phyloP scores from a whole-genome alignment of 371 early-diverging fungal species.

The Apophysomyces ossiformis region DNA sequence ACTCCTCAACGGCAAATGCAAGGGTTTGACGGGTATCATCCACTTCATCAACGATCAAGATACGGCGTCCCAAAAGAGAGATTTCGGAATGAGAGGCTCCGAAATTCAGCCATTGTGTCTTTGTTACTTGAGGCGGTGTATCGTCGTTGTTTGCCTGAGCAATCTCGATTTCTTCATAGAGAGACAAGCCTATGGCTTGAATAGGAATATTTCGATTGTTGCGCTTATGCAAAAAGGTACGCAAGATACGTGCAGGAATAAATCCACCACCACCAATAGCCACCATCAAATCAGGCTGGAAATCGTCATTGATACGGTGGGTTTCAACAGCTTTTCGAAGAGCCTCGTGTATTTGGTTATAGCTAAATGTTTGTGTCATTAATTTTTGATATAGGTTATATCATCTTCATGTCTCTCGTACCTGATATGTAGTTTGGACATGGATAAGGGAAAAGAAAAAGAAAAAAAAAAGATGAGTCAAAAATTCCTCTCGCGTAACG shows the following conservation, averaged over 20 bases:
- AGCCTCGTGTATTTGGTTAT: conserved; percentile 75
- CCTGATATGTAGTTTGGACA: conserved; percentile 51
- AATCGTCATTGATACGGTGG: conserved; percentile 61
- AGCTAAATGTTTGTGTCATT: conserved; percentile 35
- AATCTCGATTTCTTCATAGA: conserved; percentile 76
- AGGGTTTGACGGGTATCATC: conserved; percentile 80
- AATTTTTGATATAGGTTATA: neutral
- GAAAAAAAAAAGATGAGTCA: too few species aligned
- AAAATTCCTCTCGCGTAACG: too few species aligned
- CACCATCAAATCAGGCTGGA: conserved; percentile 70
- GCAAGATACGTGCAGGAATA: conserved; percentile 73
- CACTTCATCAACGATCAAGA: conserved; percentile 81
- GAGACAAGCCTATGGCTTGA: conserved; percentile 77
- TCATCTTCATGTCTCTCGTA: conserved; percentile 11
- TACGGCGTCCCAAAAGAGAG: conserved; percentile 67
- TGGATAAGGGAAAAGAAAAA: conserved; percentile 12
- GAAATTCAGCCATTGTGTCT: conserved; percentile 85
- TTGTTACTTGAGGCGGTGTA: conserved; percentile 60
- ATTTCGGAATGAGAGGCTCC: conserved; percentile 61
- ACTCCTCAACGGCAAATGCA: conserved; percentile 73
- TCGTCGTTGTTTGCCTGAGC: conserved; percentile 43
- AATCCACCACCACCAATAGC: conserved; percentile 75
- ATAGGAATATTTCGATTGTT: conserved; percentile 77
- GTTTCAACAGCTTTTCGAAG: conserved; percentile 64
- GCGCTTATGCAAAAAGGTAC: conserved; percentile 76